Base-by-base conservation (phyloP, 345 rosid species). In the Limnanthes douglasii region DNA sequence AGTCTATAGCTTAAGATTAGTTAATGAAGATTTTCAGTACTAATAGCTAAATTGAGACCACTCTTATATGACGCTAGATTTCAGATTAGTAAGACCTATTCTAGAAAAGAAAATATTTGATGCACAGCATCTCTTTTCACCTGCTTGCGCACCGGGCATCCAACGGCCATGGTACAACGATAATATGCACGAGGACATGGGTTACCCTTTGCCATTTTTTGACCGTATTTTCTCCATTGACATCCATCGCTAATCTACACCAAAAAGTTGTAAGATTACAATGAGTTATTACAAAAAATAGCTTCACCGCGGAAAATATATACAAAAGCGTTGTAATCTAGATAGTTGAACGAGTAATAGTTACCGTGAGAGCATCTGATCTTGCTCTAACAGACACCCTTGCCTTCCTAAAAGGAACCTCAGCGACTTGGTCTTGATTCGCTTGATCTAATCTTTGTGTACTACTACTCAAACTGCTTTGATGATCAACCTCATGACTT, bases 221-320 rank as follows among this genome's bases (percentile, higher is more conserved):
- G 94, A 11, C 94, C 94, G 15, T 81, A 81, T 39, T 81, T 81
- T 45, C 94, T 64, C 94, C 94, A 81, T 50, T 81, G 88, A 26
- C 94, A 81, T 5, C 94, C 94, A 28, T 81, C 94, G 15, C 58
- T 63, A 11, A 70, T 62, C 93, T 78, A 45, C 36, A 8, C 32
- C 25, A 34, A 5, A 31, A 3, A 41, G 21, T 15, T 13, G 9
- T 18, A n/a, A n/a, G n/a, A n/a, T n/a, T n/a, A n/a, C n/a, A n/a
- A n/a, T n/a, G n/a, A n/a, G 25, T 18, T 9, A 8, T 32, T 22
- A 11, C 10, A 8, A 8, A 15, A 28, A 21, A n/a, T n/a, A n/a
- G n/a, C n/a, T n/a, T n/a, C n/a, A n/a, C n/a, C n/a, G n/a, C n/a
- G n/a, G n/a, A n/a, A 24, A 12, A 11, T 23, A 20, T 17, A 5